Evolutionary conservation across 176 grass and related monocot genomes (phyloP), one percentile per base, ranked within the genome.

Genomic region (Alopecurus myosuroides): DNA sequence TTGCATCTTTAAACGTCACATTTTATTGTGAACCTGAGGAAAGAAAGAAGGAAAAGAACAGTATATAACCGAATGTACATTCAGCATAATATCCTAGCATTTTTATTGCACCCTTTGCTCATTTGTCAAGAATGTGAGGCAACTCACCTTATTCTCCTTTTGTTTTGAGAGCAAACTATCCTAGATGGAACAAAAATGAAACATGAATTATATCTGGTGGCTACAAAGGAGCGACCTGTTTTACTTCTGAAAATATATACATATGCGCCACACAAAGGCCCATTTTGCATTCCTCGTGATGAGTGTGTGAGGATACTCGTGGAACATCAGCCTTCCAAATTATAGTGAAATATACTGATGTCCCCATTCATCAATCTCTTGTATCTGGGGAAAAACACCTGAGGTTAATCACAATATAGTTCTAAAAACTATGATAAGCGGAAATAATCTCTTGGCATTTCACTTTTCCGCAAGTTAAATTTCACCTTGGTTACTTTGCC

Each of bases 171-270:
- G 55, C 34, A 86, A 48, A 46, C 55, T 83, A 79, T 37, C 66
- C 74, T 90, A 78, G 15, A 82, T 29, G 40, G 53, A 52, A 57
- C n/a, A 81, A 77, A 81, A 40, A 73, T 2, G 34, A 41, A 82
- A 73, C 40, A 62, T 35, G 9, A 84, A 63, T 35, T 42, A 52
- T 86, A 84, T 52, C 34, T 25, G 2, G 69, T 64, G 40, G 33
- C 79, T 86, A 78, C 42, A 74, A 72, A 82, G 35, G 33, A 77
- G 56, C 17, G 11, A 25, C 31, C 35, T 36, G 35, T 28, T 48
- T 36, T 71, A 26, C 35, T 63, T 69, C 41, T 55, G 11, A 65
- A 71, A 52, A 78, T 75, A 75, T 75, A 67, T 65, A 45, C 79
- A 46, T 11, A 48, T 76, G 51, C 64, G 17, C 46, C 12, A 6